phyloP scores from a whole-genome alignment of 495 filamentous ascomycete genomes.

The Podospora tetraspora region DNA sequence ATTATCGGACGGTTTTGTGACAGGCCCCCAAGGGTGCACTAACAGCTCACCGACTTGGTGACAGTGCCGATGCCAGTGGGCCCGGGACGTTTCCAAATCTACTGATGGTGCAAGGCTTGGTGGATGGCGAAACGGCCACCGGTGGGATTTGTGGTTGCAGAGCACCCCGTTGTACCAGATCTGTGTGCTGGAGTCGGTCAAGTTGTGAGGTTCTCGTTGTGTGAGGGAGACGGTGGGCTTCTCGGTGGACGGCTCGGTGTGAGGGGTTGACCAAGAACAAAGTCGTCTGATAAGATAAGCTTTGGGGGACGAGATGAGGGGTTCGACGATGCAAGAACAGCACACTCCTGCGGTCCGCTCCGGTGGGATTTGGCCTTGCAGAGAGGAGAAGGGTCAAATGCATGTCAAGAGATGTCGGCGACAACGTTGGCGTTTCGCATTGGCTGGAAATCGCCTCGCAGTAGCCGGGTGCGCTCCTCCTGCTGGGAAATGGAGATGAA shows the following conservation, averaged over 20 bases:
- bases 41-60: neutral
- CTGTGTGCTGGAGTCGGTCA: neutral
- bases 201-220: neutral
- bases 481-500: neutral
- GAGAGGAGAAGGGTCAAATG: neutral
- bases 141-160: neutral
- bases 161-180: neutral
- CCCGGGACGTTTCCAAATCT: neutral
- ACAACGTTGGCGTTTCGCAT: neutral
- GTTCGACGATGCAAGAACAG: neutral
- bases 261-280: neutral
- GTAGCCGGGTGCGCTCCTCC: neutral
- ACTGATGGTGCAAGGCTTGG: neutral
- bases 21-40: neutral
- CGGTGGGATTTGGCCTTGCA: neutral
- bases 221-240: neutral
- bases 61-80: neutral
- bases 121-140: neutral
- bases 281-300: neutral
- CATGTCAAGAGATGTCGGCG: neutral
- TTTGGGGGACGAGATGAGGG: neutral
- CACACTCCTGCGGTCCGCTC: neutral
- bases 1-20: neutral
- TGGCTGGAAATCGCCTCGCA: neutral
- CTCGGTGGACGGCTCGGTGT: neutral